phyloP scores from a whole-genome alignment of 2,329 filamentous ascomycete species.

The Ophiosphaerella korrae region DNA sequence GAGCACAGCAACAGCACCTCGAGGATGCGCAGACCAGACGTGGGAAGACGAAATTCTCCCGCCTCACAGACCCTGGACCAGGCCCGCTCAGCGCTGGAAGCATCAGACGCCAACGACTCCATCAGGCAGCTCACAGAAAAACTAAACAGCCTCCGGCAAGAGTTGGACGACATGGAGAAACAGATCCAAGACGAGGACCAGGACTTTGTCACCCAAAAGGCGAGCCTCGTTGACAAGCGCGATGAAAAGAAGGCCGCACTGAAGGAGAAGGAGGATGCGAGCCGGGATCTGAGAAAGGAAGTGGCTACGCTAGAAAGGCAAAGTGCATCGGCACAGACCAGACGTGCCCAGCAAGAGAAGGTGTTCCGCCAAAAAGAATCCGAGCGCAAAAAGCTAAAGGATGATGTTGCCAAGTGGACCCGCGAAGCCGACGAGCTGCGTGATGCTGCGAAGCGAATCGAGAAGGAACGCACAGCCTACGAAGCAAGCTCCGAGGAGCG shows the following conservation, averaged over 20 bases:
- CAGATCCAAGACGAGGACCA: conserved; percentile 68
- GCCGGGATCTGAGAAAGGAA: conserved; percentile 80
- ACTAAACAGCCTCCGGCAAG: conserved; percentile 78
- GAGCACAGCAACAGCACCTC: conserved; percentile 66
- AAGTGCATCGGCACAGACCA: conserved; percentile 80
- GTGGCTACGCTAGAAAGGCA: conserved; percentile 79
- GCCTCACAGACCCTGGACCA: conserved; percentile 58
- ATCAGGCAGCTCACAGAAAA: conserved; percentile 80
- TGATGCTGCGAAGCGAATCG: conserved; percentile 57
- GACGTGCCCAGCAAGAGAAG: conserved; percentile 78
- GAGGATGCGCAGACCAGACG: conserved; percentile 66
- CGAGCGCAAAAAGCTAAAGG: conserved; percentile 71
- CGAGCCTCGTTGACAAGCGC: conserved; percentile 71
- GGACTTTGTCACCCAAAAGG: conserved; percentile 53
- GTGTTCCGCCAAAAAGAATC: conserved; percentile 69
- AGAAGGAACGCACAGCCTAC: conserved; percentile 46
- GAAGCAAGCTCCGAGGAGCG: conserved; percentile 45
- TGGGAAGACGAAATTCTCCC: conserved; percentile 77
- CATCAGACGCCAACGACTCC: conserved; percentile 45
- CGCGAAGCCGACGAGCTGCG: conserved; percentile 64
- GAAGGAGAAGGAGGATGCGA: conserved; percentile 90
- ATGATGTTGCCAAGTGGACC: conserved; percentile 72
- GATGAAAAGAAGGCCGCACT: conserved; percentile 77
- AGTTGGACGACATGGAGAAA: conserved; percentile 78
- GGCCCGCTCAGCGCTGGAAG: conserved; percentile 42